Base-by-base conservation (phyloP, 208 protist species). In the Trypanosoma theileri region DNA sequence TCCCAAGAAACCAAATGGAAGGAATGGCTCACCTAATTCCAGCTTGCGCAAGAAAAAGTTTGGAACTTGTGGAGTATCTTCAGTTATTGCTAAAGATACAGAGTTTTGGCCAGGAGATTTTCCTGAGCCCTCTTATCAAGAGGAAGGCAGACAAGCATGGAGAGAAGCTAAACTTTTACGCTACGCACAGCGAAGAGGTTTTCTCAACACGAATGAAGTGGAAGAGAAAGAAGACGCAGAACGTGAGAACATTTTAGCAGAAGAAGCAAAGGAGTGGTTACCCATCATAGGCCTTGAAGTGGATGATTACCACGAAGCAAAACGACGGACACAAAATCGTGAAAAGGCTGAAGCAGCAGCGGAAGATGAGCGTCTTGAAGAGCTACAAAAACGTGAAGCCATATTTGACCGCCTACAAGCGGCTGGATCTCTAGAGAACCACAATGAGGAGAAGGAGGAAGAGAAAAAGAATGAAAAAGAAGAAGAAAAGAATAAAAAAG, bases 91-190 rank as follows among this genome's bases (percentile, higher is more conserved):
- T 16, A 16, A 19, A 8, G 31, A 31, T 11, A 3, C 51, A 19
- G 53, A 68, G 3, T 26, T n/a, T n/a, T 75, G 22, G 53, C 53
- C 69, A 14, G 62, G 64, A 11, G 9, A 8, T 31, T 69, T 75
- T 52, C 62, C 48, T 8, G 71, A 77, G 35, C 4, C 31, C 17
- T 66, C 66, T 16, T 73, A 73, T 35, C 6, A 65, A 16, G 66
- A 67, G 35, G 85, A 88, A 44, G 85, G 85, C 3, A 69, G 77
- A 24, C 46, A n/a, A 56, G 71, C 28, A 48, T 86, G 59, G 65
- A 60, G 56, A 42, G n/a, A 13, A 52, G 75, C 53, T 9, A 87
- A 86, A 57, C 13, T 58, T 14, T 57, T 54, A 10, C 61, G 44
- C 4, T 73, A 81, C 55, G 46, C 24, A 12, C 68, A 79, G 56